Conservation (phyloP, 257 asterid species). For the Solanum habrochaites region DNA sequence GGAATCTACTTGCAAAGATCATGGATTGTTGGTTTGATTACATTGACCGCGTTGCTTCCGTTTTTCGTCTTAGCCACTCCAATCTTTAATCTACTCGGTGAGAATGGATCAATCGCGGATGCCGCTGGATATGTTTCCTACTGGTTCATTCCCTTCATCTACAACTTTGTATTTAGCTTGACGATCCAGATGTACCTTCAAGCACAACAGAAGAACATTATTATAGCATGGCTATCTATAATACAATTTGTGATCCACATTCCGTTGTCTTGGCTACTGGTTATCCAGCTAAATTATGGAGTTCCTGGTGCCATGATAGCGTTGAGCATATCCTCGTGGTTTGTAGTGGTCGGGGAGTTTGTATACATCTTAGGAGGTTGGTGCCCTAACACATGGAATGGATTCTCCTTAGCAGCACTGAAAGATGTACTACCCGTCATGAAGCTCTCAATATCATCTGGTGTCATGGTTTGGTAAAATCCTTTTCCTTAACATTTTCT, state of each 20-base stretch:
- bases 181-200: conserved; percentile 85
- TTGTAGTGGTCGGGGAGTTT: conserved; percentile 55
- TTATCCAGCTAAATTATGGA: conserved; percentile 38
- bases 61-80: conserved; percentile 45
- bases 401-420: conserved; percentile 51
- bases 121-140: conserved; percentile 63
- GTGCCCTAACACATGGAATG: conserved; percentile 78
- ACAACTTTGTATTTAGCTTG: conserved; percentile 33
- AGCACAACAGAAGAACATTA: conserved; percentile 81
- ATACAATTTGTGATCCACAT: conserved; percentile 45
- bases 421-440: conserved; percentile 73
- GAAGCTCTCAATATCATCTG: conserved; percentile 74
- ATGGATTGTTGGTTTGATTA: conserved; percentile 67
- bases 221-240: conserved; percentile 55
- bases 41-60: conserved; percentile 55
- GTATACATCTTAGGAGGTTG: conserved; percentile 73
- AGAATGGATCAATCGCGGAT: conserved; percentile 26
- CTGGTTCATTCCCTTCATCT: conserved; percentile 55
- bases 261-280: conserved; percentile 68
- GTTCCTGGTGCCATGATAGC: conserved; percentile 75
- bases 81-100: conserved; percentile 64
- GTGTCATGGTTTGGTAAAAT: conserved; percentile 80
- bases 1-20: conserved; percentile 89
- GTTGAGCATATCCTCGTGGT: conserved; percentile 50
- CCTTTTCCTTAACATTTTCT: background rate